Evolutionary conservation across 2,329 filamentous ascomycete genomes (phyloP), one percentile per base, ranked within the genome.

Genomic region (Ophiostoma tasmaniense): DNA sequence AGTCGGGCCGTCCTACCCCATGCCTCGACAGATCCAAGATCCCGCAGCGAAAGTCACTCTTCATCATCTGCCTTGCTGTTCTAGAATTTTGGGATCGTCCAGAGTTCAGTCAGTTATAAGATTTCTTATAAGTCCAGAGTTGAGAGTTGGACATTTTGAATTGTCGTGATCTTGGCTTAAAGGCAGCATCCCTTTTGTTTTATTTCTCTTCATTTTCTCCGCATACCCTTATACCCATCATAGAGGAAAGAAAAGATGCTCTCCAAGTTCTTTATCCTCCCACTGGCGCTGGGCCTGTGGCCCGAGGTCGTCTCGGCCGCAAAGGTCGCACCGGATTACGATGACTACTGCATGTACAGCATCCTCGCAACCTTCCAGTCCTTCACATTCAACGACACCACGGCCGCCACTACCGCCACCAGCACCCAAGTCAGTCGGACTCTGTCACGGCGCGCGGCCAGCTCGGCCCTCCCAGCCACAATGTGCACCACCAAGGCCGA

Each of bases 401-500:
- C 59, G 17, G 10, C 35, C 13, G 25, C 17, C 64, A 65, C 64
- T 13, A 17, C 35, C n/a, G 25, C 35, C 5, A 30, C n/a, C n/a
- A 22, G 11, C 7, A 6, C 35, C 37, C 3, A 37, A 11, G 35
- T 42, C 13, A 42, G 37, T 22, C 64, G n/a, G 33, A 42, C 22
- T 8, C 35, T 65, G n/a, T 10, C 35, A 1, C 35, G 37, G 8
- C 64, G 64, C 28, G 64, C 64, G n/a, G 13, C 64, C 22, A 20
- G 6, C 22, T 45, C 64, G 35, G 11, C 35, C 10, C 20, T 65
- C 3, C n/a, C 64, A 10, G 35, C 22, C 5, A 65, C 64, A 13
- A 65, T 65, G 64, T 65, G 64, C 64, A 65, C 64, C 20, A 42
- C 45, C 64, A 39, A 65, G 22, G 64, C 45, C 22, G 64, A 65